Base-by-base conservation (phyloP, 2,329 filamentous ascomycete species). In the Monosporascus sp. region DNA sequence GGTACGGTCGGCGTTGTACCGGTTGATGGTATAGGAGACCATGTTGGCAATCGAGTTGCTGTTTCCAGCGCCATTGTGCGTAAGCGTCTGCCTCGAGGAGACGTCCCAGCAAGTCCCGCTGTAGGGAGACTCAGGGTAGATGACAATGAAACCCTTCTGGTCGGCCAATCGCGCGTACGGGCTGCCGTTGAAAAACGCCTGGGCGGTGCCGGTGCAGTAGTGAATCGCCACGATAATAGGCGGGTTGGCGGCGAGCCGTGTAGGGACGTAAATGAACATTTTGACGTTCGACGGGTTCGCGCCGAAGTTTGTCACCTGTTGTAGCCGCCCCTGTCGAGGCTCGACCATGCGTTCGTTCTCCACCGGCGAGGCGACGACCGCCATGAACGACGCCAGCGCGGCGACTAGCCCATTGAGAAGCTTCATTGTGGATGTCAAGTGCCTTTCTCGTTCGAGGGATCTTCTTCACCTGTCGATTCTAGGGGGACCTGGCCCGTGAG, bases 21-120 rank as follows among this genome's bases (percentile, higher is more conserved):
- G 73, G 8, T 64, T 57, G n/a, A 84, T 65, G 3, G 78, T 72
- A 59, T 81, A 83, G 39, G 67, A 71, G 47, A 84, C 80, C 81
- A 85, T 85, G 61, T 79, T 82, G 24, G 76, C 78, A 53, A 86
- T 81, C 0, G 74, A 73, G 43, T 77, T 76, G 48, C 74, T 79
- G 64, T 85, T 78, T 3, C 79, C 79, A 22, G 81, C 81, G 7
- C 79, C 81, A 52, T 79, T 72, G 59, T 82, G 81, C 3, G 74
- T 78, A 2, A 85, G 72, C 0, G 80, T 73, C 31, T 63, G 62
- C 3, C 65, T 62, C 31, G 71, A 75, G 15, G 72, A 73, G 6
- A 79, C 77, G 53, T 81, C 77, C 77, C 77, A 80, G 64, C 77
- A 80, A 24, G 67, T 69, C 14, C 70, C 79, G n/a, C 65, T 65